A percentile compares a stretch with the other conserved stretches of the same genome.
These are phyloP conservation scores for Acer yangbiense DNA, from an alignment of 345 rosid species.

Conservation along the genomic window DNA sequence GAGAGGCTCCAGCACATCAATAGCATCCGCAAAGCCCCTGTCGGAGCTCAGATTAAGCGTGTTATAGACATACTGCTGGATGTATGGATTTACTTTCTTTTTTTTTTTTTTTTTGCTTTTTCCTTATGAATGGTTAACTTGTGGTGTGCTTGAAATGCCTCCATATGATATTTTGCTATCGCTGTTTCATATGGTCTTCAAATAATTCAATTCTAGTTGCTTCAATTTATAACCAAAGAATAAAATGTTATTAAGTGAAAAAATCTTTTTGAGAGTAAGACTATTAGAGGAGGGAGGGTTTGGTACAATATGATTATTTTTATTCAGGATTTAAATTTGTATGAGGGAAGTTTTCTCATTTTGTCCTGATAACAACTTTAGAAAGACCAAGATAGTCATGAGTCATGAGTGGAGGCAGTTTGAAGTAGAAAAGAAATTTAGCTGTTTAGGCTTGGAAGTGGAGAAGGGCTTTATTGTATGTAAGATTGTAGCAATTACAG, in stretches of 20 bases:
- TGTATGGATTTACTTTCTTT: constrained; percentile 35
- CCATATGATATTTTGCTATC: not conserved
- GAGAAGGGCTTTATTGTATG: not conserved
- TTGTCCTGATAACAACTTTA: not conserved
- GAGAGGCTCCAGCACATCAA: constrained; percentile 67
- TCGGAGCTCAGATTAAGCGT: constrained; percentile 90
- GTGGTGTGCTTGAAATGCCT: not conserved
- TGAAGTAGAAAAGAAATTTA: not conserved
- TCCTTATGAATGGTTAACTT: not conserved
- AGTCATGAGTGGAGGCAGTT: not conserved
- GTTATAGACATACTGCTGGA: constrained; percentile 66
- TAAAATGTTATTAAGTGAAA: too few species aligned
- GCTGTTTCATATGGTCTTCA: not conserved
- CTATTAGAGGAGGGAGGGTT: not conserved
- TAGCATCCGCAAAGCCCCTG: constrained; percentile 68
- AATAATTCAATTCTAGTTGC: not conserved
- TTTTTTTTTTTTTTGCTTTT: not conserved
- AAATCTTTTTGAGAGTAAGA: not conserved
- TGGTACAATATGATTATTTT: not conserved
- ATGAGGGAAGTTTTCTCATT: not conserved
- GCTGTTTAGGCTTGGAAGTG: not conserved
- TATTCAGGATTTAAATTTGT: not conserved
- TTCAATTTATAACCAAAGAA: too few species aligned
- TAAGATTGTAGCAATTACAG: not conserved
- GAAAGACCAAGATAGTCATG: not conserved